phyloP scores from a whole-genome alignment of 495 filamentous ascomycete genomes.

The Pseudoneurospora amorphoporcata region DNA sequence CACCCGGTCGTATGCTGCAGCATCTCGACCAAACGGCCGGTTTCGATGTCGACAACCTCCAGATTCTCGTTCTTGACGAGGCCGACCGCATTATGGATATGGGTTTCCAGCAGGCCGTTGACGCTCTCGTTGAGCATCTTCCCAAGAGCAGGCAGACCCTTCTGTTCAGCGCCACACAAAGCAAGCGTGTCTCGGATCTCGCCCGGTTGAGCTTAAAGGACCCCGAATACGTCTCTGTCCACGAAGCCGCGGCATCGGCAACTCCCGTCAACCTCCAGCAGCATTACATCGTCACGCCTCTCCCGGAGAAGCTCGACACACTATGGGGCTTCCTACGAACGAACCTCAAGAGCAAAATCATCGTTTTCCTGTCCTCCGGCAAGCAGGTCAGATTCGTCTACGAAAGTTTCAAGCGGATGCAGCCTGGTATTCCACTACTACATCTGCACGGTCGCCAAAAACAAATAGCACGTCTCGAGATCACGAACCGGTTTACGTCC shows the following conservation, averaged over 20 bases:
- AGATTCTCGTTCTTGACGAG: slow-evolving; percentile 91
- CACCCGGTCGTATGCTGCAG: slow-evolving; percentile 88
- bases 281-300: slow-evolving; percentile 75
- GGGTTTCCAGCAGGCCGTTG: slow-evolving; percentile 86
- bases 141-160: slow-evolving; percentile 82
- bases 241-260: slow-evolving; percentile 69
- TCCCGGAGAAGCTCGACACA: slow-evolving; percentile 81
- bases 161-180: slow-evolving; percentile 93
- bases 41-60: slow-evolving; percentile 81
- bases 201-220: slow-evolving; percentile 79
- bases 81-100: slow-evolving; percentile 96
- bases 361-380: slow-evolving; percentile 87
- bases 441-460: slow-evolving; percentile 95
- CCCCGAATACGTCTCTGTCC: slow-evolving; percentile 89
- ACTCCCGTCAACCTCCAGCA: slow-evolving; percentile 82
- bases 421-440: slow-evolving; percentile 89
- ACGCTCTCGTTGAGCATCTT: slow-evolving; percentile 89
- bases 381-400: slow-evolving; percentile 96
- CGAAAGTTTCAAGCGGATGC: slow-evolving; percentile 85
- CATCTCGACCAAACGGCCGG: slow-evolving; percentile 90
- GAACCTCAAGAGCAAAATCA: slow-evolving; percentile 82
- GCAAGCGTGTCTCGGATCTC: slow-evolving; percentile 84
- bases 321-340: slow-evolving; percentile 84
- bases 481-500: slow-evolving; percentile 68
- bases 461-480: slow-evolving; percentile 75